Conservation (phyloP, 2,329 filamentous ascomycete genomes). For the Cadophora sp. region DNA sequence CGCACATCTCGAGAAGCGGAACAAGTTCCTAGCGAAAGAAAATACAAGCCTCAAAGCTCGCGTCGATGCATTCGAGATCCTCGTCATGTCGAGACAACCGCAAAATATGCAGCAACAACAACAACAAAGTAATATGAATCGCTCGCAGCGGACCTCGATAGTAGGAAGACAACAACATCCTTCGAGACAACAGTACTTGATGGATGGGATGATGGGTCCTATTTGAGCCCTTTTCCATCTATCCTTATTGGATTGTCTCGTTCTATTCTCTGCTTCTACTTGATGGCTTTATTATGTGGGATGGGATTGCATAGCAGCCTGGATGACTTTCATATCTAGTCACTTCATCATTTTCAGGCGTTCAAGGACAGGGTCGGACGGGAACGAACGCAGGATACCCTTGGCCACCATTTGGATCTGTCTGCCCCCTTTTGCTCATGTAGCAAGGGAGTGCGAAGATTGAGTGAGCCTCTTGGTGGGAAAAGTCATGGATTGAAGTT, state of each 20-base stretch:
- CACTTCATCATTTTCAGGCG: neutral
- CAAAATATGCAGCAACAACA: conserved; percentile 18
- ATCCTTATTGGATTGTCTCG: neutral
- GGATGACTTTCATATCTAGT: neutral
- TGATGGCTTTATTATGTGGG: neutral
- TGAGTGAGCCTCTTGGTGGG: conserved; percentile 14
- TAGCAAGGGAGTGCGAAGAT: conserved; percentile 15
- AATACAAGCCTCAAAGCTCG: conserved; percentile 79
- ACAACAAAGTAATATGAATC: conserved; percentile 4
- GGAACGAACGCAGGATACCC: conserved; percentile 11
- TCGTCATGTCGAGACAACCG: conserved; percentile 67
- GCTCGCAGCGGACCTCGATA: conserved; percentile 9
- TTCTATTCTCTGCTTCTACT: neutral
- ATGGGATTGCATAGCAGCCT: neutral
- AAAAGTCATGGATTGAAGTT: conserved; percentile 13
- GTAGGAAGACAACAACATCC: neutral
- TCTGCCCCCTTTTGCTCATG: conserved; percentile 6
- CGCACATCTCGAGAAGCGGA: conserved; percentile 87
- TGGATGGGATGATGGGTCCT: conserved; percentile 16
- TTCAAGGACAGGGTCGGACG: neutral
- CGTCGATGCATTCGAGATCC: conserved; percentile 78
- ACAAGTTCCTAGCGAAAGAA: conserved; percentile 81
- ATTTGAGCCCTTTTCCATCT: conserved; percentile 2
- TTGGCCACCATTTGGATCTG: conserved; percentile 11
- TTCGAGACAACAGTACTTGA: conserved; percentile 16